Conservation (phyloP, 352 stramenopile species). For the Pythium rhizo-oryzae region DNA sequence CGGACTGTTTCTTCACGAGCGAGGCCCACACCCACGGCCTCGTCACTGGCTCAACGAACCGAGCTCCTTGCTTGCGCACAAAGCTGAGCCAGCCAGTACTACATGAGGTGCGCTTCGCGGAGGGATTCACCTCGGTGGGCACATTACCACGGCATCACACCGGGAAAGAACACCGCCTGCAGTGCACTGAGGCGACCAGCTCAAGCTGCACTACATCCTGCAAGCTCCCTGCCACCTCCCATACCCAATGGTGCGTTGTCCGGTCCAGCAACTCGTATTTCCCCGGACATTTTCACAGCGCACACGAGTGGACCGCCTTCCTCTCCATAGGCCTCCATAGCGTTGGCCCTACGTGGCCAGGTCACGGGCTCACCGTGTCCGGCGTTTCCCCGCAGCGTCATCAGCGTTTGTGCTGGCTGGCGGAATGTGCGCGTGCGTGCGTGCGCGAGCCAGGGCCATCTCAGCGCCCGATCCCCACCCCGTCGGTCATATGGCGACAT, state of each 20-base stretch:
- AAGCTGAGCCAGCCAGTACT: background rate
- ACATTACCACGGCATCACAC: no score
- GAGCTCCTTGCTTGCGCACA: background rate
- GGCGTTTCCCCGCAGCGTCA: background rate
- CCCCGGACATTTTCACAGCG: background rate
- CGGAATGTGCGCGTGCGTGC: background rate
- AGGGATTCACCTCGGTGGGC: no score
- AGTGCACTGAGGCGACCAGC: no score
- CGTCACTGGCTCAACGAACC: background rate
- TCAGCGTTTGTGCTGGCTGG: background rate
- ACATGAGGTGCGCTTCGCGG: no score
- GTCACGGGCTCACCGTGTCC: background rate
- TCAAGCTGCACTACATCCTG: no score
- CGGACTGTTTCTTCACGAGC: background rate
- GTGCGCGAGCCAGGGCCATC: constrained; percentile 6
- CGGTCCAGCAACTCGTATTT: background rate
- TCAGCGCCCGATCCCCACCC: background rate
- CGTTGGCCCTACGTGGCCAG: background rate
- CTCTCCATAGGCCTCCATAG: background rate
- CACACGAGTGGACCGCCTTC: background rate
- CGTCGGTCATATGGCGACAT: background rate
- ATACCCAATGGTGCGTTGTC: background rate
- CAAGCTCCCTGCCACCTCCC: no score
- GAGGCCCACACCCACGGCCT: background rate
- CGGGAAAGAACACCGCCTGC: no score